These are phyloP conservation scores for Ehretia macrophylla DNA, from an alignment of 257 asterid genomes.

Conservation along the genomic window DNA sequence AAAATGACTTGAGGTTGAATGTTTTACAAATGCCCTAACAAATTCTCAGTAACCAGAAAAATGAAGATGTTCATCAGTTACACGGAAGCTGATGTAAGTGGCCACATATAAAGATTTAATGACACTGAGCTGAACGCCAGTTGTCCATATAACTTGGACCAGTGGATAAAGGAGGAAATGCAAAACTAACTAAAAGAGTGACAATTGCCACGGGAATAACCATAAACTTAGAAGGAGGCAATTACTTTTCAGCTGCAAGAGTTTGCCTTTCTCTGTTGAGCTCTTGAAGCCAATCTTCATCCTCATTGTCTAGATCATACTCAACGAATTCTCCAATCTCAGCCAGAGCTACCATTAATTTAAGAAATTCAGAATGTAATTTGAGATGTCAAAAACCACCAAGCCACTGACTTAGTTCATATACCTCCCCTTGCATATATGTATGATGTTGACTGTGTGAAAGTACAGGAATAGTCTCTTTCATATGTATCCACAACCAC, in stretches of 20 bases:
- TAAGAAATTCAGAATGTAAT: conserved; percentile 15
- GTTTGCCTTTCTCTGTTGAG: conserved; percentile 67
- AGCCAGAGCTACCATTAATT: conserved; percentile 69
- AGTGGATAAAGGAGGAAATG: background rate
- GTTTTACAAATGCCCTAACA: background rate
- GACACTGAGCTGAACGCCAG: no score
- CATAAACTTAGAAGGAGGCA: background rate
- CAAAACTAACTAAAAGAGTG: background rate
- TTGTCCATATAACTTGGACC: no score
- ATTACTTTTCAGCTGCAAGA: conserved; percentile 75
- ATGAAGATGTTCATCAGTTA: no score
- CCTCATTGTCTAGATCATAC: conserved; percentile 98
- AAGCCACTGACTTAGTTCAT: conserved; percentile 16
- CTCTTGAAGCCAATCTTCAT: conserved; percentile 93
- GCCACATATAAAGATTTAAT: no score
- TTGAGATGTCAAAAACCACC: conserved; percentile 9
- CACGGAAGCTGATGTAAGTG: no score
- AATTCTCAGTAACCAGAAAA: background rate
- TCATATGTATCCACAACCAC: conserved; percentile 91
- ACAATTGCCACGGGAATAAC: background rate
- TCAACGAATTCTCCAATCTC: conserved; percentile 98
- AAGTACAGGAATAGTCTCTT: conserved; percentile 91
- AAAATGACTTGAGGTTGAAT: no score
- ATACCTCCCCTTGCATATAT: conserved; percentile 96
- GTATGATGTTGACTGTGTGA: conserved; percentile 80